A percentile compares a stretch with the other conserved stretches of the same genome.
These are phyloP conservation scores for Corymbia maculata DNA, from an alignment of 345 rosid genomes.

Conservation along the genomic window DNA sequence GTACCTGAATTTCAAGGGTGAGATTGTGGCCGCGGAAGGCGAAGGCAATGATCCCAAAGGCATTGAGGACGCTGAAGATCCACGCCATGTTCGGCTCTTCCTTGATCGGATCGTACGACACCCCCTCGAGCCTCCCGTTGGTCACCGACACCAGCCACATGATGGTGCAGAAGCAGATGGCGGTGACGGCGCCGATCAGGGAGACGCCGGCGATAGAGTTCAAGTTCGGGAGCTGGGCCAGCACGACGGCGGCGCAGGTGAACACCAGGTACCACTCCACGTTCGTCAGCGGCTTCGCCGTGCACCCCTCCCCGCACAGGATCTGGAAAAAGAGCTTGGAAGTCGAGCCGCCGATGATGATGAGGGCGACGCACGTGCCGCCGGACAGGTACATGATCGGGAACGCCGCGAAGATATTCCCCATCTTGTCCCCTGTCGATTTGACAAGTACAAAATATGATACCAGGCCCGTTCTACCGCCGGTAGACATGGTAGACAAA, in stretches of 20 bases:
- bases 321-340: slow-evolving; percentile 13
- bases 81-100: not conserved
- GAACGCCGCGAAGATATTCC: slow-evolving; percentile 3
- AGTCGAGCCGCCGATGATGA: slow-evolving; percentile 14
- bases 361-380: slow-evolving; percentile 11
- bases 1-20: slow-evolving; percentile 9
- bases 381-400: slow-evolving; percentile 18
- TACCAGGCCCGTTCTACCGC: not conserved
- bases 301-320: slow-evolving; percentile 1
- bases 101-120: slow-evolving; percentile 12
- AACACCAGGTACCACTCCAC: slow-evolving; percentile 26
- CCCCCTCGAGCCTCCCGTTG: slow-evolving; percentile 4
- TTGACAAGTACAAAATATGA: not conserved
- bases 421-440: slow-evolving; percentile 9
- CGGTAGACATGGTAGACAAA: not conserved
- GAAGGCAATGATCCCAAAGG: slow-evolving; percentile 13
- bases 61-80: slow-evolving; percentile 7
- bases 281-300: not conserved
- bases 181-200: slow-evolving; percentile 12
- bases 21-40: slow-evolving; percentile 19
- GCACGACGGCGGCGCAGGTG: slow-evolving; percentile 4
- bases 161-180: slow-evolving; percentile 9
- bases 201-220: slow-evolving; percentile 20
- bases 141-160: slow-evolving; percentile 21
- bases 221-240: slow-evolving; percentile 19